These are phyloP conservation scores for Alternaria consortialis DNA, from an alignment of 2,329 filamentous ascomycete genomes.

Conservation along the genomic window DNA sequence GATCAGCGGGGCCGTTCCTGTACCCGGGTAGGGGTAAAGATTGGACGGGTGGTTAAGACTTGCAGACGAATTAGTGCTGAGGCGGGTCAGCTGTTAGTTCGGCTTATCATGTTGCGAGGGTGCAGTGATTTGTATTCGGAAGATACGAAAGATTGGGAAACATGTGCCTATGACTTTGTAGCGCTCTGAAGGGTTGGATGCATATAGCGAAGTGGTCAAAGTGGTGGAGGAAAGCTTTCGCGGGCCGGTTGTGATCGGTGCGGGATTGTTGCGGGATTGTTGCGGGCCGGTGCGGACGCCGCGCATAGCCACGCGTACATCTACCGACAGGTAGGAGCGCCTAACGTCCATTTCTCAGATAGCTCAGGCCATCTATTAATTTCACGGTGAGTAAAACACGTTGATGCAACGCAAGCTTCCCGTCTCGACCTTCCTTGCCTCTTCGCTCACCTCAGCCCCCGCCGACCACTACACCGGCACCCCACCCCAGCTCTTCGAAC, in stretches of 20 bases:
- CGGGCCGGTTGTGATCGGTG: constrained; percentile 3
- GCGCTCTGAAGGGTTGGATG: background rate
- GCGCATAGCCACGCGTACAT: constrained; percentile 2
- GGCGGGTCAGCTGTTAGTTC: constrained; percentile 1
- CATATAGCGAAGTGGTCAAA: background rate
- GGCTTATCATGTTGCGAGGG: background rate
- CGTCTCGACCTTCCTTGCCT: background rate
- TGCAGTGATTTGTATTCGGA: background rate
- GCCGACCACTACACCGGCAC: background rate
- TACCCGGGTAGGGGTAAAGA: constrained; percentile 1
- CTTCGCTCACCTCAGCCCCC: background rate
- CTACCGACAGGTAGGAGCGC: constrained; percentile 1
- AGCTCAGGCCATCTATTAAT: background rate
- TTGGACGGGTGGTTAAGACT: constrained; percentile 9
- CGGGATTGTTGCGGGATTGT: background rate
- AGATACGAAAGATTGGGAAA: background rate
- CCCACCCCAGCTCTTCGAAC: background rate
- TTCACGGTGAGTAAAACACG: background rate
- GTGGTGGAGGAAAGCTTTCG: background rate
- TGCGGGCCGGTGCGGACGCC: constrained; percentile 4
- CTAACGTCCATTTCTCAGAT: background rate
- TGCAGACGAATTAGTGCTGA: constrained; percentile 8
- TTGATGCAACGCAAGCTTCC: background rate
- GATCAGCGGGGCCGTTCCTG: constrained; percentile 3
- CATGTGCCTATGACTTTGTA: background rate